Evolutionary conservation across 2,329 filamentous ascomycete genomes (phyloP).

Genomic region (Monosporascus sp.): DNA sequence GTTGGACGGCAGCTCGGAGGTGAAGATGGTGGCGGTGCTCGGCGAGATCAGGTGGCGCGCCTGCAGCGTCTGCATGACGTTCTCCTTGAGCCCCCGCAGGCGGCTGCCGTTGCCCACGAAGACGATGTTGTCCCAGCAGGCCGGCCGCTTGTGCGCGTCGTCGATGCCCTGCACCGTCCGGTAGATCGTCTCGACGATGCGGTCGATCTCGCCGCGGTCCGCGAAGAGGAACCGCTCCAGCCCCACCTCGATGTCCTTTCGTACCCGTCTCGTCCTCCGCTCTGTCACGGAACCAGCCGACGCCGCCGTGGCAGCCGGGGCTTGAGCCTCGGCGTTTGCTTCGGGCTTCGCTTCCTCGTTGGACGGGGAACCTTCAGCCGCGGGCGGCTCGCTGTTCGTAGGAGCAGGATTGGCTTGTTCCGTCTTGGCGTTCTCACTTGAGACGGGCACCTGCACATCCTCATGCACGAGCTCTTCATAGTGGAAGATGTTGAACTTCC

Average conservation of each 20-base stretch:
- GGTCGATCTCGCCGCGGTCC: slow-evolving; percentile 69
- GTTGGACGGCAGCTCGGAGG: slow-evolving; percentile 90
- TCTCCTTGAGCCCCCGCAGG: slow-evolving; percentile 77
- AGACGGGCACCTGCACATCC: slow-evolving; percentile 37
- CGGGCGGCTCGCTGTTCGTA: slow-evolving; percentile 12
- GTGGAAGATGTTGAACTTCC: slow-evolving; percentile 63
- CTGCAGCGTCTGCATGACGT: slow-evolving; percentile 72
- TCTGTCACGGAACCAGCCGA: slow-evolving; percentile 25
- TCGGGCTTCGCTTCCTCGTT: slow-evolving; percentile 14
- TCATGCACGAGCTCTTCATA: slow-evolving; percentile 65
- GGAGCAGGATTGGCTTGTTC: slow-evolving; percentile 5
- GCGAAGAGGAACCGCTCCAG: slow-evolving; percentile 69
- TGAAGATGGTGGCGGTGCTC: slow-evolving; percentile 92
- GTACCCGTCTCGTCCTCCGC: slow-evolving; percentile 49
- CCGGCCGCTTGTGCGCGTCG: slow-evolving; percentile 76
- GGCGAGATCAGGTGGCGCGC: slow-evolving; percentile 87
- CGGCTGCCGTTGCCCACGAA: slow-evolving; percentile 83
- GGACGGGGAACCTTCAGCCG: slow-evolving; percentile 8
- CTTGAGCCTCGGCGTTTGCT: slow-evolving; percentile 12
- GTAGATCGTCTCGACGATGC: slow-evolving; percentile 79
- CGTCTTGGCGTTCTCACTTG: slow-evolving; percentile 16
- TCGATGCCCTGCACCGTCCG: slow-evolving; percentile 76
- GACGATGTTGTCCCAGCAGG: slow-evolving; percentile 87
- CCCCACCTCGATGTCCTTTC: slow-evolving; percentile 70
- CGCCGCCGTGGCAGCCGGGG: slow-evolving; percentile 26